A percentile compares a stretch with the other conserved stretches of the same genome.
phyloP scores from a whole-genome alignment of 1,284 basidiomycete species.

The Cryptococcus sp. region DNA sequence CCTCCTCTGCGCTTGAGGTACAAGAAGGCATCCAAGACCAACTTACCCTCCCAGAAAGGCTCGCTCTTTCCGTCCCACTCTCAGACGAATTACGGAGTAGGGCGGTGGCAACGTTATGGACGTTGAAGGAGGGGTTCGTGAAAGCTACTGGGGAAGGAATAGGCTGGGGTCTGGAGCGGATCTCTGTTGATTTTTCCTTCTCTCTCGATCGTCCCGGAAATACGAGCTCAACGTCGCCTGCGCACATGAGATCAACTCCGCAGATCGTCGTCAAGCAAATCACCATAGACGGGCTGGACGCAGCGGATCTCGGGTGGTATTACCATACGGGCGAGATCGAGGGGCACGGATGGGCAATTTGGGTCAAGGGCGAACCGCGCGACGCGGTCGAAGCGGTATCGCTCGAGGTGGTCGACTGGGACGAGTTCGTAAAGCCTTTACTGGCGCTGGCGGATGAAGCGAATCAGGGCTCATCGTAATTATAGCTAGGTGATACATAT shows the following conservation, averaged over 20 bases:
- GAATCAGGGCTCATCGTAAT: neutral
- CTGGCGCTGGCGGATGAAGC: slow-evolving; percentile 5
- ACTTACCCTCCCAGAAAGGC: slow-evolving; percentile 33
- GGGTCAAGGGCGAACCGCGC: slow-evolving; percentile 26
- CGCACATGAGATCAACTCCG: too few relatives aligned
- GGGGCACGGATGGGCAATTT: slow-evolving; percentile 33
- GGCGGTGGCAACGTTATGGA: slow-evolving; percentile 42
- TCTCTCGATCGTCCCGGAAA: too few relatives aligned
- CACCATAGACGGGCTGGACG: slow-evolving; percentile 36
- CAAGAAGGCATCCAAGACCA: slow-evolving; percentile 25
- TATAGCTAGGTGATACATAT: too few relatives aligned
- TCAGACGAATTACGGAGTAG: slow-evolving; percentile 17
- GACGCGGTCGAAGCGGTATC: slow-evolving; percentile 13
- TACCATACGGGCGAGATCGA: slow-evolving; percentile 28
- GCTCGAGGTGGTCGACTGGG: slow-evolving; percentile 29
- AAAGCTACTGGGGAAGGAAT: slow-evolving; percentile 49
- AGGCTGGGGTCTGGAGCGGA: slow-evolving; percentile 44
- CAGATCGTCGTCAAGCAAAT: slow-evolving; percentile 16
- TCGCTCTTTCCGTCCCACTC: slow-evolving; percentile 17
- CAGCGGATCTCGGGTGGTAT: slow-evolving; percentile 31
- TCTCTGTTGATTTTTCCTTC: slow-evolving; percentile 28
- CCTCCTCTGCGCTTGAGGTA: slow-evolving; percentile 7
- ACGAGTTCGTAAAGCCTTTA: slow-evolving; percentile 23
- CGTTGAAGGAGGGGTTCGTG: slow-evolving; percentile 45
- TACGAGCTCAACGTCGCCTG: too few relatives aligned